Evolutionary conservation across 176 grass and related monocot species (phyloP).

Genomic region (Oryza officinalis): DNA sequence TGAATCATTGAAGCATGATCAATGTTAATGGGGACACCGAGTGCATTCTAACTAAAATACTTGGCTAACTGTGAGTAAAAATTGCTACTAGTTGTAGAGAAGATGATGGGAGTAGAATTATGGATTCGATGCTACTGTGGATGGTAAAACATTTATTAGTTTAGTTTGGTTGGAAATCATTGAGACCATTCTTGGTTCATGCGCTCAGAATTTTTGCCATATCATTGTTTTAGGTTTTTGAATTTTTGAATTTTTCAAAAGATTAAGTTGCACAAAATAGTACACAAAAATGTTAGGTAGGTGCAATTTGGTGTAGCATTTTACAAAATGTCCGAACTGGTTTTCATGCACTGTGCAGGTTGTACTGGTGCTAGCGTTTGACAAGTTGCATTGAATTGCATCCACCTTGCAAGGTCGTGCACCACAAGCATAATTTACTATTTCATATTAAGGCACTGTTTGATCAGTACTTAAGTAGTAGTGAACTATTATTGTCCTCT

Average conservation of each 20-base stretch:
- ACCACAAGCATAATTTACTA: too few species aligned
- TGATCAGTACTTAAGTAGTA: background rate
- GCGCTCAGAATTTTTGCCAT: background rate
- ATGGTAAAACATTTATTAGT: background rate
- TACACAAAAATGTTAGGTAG: background rate
- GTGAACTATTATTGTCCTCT: too few species aligned
- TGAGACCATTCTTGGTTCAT: background rate
- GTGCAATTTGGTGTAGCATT: background rate
- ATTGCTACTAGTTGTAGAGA: background rate
- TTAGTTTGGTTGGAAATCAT: background rate
- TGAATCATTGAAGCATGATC: background rate
- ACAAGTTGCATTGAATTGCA: too few species aligned
- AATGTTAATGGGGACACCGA: background rate
- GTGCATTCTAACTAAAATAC: background rate
- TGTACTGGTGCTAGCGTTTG: too few species aligned
- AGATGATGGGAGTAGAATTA: background rate
- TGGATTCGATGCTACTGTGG: background rate
- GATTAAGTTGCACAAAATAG: background rate
- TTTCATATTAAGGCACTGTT: background rate
- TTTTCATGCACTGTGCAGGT: background rate
- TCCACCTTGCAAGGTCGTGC: too few species aligned
- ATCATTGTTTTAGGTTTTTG: background rate
- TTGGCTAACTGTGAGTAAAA: background rate
- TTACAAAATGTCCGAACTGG: background rate
- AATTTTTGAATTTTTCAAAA: background rate